Evolutionary conservation across 495 filamentous ascomycete genomes (phyloP), one percentile per base, ranked within the genome.

Genomic region (Evernia prunastri): DNA sequence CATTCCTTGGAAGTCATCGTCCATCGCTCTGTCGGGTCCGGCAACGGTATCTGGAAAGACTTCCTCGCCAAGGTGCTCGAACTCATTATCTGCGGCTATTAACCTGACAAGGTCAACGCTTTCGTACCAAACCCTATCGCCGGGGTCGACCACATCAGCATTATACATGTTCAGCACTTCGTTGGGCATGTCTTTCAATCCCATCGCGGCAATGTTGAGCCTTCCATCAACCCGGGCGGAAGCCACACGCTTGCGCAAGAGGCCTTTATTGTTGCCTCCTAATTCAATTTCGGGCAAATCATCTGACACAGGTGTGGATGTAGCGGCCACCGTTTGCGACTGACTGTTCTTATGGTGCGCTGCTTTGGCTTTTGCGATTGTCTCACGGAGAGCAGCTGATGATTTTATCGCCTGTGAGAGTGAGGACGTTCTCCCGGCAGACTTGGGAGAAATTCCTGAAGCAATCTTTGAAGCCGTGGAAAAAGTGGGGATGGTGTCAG

Each of bases 141-240:
- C 63, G n/a, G 76, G 68, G 56, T 79, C 79, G 29, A 71, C 61
- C 2, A 75, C 70, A 63, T 87, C 87, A 43, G 81, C 80, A 54
- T 84, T 81, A 71, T 97, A 98, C 94, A 99, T 97, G 25, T 85
- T 84, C 77, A 96, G 75, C 4, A 97, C 90, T 68, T 93, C 91
- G 1, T 81, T 74, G 3, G 94, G 95, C 13, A 99, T 87, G 63
- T 89, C 81, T 61, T 81, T 86, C 51, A 99, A 74, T 15, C 86
- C 85, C 82, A 97, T 82, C 2, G 88, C 91, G 10, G 92, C 86
- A 69, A 99, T 92, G 66, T 97, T 97, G 60, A 99, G 81, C 40
- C 86, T 82, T 23, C 94, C 94, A 51, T 91, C 91, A 0, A 81
- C 84, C 57, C 92, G 82, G 13, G 91, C 95, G 18, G 84, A 75